Percentiles rank a stretch among this genome's conserved stretches.
These are phyloP conservation scores for Metschnikowia santaceciliae DNA, from an alignment of 805 yeast species.

Conservation along the genomic window DNA sequence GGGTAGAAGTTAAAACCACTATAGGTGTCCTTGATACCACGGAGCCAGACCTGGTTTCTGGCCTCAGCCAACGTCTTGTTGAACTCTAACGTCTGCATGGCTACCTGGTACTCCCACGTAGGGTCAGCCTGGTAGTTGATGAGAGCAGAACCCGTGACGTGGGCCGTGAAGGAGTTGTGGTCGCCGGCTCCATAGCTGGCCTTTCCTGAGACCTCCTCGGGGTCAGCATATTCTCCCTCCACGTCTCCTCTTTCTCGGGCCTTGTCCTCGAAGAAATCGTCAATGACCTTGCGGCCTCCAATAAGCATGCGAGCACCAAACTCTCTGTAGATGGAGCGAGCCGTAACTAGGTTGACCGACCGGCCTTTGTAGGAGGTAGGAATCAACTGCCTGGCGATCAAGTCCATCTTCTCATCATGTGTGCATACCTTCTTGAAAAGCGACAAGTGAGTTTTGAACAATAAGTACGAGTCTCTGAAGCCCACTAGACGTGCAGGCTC, in stretches of 20 bases:
- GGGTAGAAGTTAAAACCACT: slow-evolving; percentile 83
- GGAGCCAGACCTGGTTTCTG: slow-evolving; percentile 50
- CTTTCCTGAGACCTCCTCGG: slow-evolving; percentile 26
- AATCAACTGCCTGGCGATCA: slow-evolving; percentile 74
- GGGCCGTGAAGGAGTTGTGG: slow-evolving; percentile 22
- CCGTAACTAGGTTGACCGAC: slow-evolving; percentile 84
- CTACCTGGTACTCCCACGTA: slow-evolving; percentile 83
- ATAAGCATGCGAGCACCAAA: slow-evolving; percentile 83
- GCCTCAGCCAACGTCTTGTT: slow-evolving; percentile 59
- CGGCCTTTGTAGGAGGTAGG: slow-evolving; percentile 91
- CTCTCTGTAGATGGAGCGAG: slow-evolving; percentile 82
- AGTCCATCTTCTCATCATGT: slow-evolving; percentile 75
- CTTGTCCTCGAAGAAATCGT: slow-evolving; percentile 79
- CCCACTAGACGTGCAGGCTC: slow-evolving; percentile 97
- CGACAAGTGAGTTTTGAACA: slow-evolving; percentile 80
- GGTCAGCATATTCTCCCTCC: slow-evolving; percentile 70
- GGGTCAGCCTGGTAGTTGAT: slow-evolving; percentile 52
- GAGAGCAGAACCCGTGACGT: slow-evolving; percentile 40
- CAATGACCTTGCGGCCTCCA: slow-evolving; percentile 75
- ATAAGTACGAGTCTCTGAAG: slow-evolving; percentile 82
- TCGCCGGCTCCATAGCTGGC: slow-evolving; percentile 15
- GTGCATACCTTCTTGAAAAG: slow-evolving; percentile 69
- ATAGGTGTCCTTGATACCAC: slow-evolving; percentile 74
- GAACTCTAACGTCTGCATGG: slow-evolving; percentile 68
- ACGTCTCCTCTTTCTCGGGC: slow-evolving; percentile 59